Percentiles rank a stretch among this genome's conserved stretches.
Conservation (phyloP, 257 asterid species). For the Solanum sejunctum region DNA sequence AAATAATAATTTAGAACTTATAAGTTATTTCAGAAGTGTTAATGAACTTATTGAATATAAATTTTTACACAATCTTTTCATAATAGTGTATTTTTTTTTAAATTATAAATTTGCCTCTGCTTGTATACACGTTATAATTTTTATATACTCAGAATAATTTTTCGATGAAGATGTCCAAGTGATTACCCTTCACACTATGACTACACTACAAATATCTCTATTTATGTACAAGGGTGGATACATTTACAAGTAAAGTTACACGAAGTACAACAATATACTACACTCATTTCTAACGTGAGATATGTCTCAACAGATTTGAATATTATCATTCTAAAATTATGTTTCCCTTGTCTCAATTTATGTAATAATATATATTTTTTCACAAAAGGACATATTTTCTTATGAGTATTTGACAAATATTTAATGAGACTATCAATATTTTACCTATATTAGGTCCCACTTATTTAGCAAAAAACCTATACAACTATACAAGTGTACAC, state of each 20-base stretch:
- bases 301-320: neutral
- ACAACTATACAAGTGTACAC: no score
- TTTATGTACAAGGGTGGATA: neutral
- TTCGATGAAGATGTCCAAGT: rapidly evolving
- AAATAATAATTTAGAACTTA: neutral
- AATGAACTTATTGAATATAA: neutral
- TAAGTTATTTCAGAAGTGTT: neutral
- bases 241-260: neutral
- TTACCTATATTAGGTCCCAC: neutral
- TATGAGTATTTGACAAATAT: no score
- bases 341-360: no score
- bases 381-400: no score
- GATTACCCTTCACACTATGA: neutral
- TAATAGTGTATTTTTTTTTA: neutral
- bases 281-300: neutral
- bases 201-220: neutral
- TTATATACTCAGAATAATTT: neutral
- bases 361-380: no score
- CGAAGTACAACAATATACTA: neutral
- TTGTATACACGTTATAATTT: neutral
- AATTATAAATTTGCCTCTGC: neutral
- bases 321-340: neutral
- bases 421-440: neutral
- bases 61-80: neutral
- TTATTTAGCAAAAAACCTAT: no score